Evolutionary conservation across 768 basidiomycete genomes (phyloP).

Genomic region (Leucocoprinus sp.): DNA sequence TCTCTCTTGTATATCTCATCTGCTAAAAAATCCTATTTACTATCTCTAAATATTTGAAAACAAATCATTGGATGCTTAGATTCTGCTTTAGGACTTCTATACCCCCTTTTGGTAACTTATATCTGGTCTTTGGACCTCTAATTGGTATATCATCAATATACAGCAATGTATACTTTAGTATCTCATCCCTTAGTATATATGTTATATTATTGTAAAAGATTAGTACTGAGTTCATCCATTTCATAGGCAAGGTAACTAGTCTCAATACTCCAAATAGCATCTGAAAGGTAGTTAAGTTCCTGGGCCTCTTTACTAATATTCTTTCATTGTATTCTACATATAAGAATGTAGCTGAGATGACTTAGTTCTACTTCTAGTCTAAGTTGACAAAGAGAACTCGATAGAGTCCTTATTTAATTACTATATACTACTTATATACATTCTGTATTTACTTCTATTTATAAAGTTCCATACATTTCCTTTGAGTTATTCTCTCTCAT

Average conservation of each 20-base stretch:
- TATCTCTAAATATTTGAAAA: slow-evolving; percentile 27
- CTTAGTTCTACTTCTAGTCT: no score
- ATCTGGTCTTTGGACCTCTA: slow-evolving; percentile 22
- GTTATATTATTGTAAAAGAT: slow-evolving; percentile 10
- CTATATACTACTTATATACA: no score
- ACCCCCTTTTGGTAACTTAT: slow-evolving; percentile 17
- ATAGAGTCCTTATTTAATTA: no score
- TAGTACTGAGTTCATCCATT: slow-evolving; percentile 10
- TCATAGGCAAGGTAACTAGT: slow-evolving; percentile 9
- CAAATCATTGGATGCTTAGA: slow-evolving; percentile 23
- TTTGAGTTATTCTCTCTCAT: no score
- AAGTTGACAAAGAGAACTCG: no score
- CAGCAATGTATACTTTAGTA: slow-evolving; percentile 23
- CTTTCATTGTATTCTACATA: slow-evolving; percentile 8
- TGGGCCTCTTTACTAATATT: background rate
- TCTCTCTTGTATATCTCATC: slow-evolving; percentile 14
- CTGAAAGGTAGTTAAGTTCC: slow-evolving; percentile 11
- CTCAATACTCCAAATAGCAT: slow-evolving; percentile 9
- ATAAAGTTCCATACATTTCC: no score
- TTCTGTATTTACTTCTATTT: no score
- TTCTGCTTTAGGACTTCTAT: slow-evolving; percentile 27
- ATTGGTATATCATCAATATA: slow-evolving; percentile 29
- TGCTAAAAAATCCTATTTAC: slow-evolving; percentile 24
- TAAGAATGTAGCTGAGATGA: no score
- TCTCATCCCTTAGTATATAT: slow-evolving; percentile 25